phyloP scores from a whole-genome alignment of 257 asterid genomes.

The Gentiana macrophylla region DNA sequence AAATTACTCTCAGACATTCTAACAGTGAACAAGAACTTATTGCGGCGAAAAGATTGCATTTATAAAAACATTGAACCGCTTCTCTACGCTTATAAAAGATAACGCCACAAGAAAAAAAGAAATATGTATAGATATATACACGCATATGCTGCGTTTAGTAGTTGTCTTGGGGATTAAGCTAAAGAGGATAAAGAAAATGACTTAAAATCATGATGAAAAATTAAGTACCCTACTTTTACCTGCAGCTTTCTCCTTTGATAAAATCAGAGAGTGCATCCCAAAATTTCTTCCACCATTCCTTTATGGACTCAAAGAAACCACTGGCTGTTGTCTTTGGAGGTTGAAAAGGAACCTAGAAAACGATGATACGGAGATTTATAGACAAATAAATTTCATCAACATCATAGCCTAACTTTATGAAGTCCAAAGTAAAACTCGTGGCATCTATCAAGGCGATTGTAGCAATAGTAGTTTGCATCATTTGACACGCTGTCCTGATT shows the following conservation, averaged over 20 bases:
- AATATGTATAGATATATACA: too few relatives aligned
- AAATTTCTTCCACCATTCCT: constrained; percentile 55
- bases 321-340: constrained; percentile 60
- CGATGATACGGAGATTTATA: not conserved
- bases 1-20: not conserved
- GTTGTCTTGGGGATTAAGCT: too few relatives aligned
- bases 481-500: too few relatives aligned
- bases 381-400: not conserved
- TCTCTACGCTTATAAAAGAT: too few relatives aligned
- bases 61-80: not conserved
- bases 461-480: too few relatives aligned
- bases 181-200: too few relatives aligned
- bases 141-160: too few relatives aligned
- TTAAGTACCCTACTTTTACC: constrained; percentile 25
- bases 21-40: not conserved
- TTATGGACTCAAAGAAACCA: constrained; percentile 73
- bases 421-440: too few relatives aligned
- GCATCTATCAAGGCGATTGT: too few relatives aligned
- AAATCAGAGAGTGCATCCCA: constrained; percentile 52
- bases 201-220: too few relatives aligned
- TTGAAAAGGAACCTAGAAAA: constrained; percentile 65
- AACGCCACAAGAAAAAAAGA: too few relatives aligned
- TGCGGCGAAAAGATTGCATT: not conserved
- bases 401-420: not conserved
- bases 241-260: constrained; percentile 79